A percentile compares a stretch with the other conserved stretches of the same genome.
Evolutionary conservation across 2,329 filamentous ascomycete genomes (phyloP).

Genomic region (Nemania diffusa): DNA sequence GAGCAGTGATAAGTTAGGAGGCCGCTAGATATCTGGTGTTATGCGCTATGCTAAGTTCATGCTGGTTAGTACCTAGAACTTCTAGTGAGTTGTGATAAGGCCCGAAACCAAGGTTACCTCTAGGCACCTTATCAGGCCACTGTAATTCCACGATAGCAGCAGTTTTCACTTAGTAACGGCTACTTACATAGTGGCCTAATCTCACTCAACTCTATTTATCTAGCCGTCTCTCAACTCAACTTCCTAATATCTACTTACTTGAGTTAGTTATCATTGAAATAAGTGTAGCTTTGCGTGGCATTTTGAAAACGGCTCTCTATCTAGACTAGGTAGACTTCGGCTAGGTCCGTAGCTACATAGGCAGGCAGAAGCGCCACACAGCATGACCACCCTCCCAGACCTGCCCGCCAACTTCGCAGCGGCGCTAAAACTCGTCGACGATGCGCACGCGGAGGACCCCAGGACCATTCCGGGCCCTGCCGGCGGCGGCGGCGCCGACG

Average conservation of each 20-base stretch:
- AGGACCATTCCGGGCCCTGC: constrained; percentile 60
- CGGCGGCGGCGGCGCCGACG: constrained; percentile 47
- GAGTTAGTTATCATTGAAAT: background rate
- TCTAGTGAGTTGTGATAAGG: constrained; percentile 4
- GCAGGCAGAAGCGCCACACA: background rate
- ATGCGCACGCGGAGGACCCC: constrained; percentile 75
- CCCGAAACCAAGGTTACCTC: too few relatives aligned
- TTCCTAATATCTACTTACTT: background rate
- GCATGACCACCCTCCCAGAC: constrained; percentile 42
- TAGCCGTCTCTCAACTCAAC: background rate
- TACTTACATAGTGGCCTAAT: background rate
- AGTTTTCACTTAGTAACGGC: constrained; percentile 12
- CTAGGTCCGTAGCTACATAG: background rate
- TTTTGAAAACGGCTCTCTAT: background rate
- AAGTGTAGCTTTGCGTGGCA: background rate
- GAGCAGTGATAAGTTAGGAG: background rate
- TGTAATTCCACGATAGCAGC: too few relatives aligned
- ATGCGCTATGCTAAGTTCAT: too few relatives aligned
- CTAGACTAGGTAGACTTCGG: background rate
- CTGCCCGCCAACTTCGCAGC: constrained; percentile 56
- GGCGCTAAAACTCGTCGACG: constrained; percentile 76
- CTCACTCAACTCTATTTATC: background rate
- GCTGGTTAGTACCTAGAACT: too few relatives aligned
- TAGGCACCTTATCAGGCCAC: too few relatives aligned
- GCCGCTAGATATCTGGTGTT: too few relatives aligned